Evolutionary conservation across 345 rosid species (phyloP).

Genomic region (Camelina neglecta): DNA sequence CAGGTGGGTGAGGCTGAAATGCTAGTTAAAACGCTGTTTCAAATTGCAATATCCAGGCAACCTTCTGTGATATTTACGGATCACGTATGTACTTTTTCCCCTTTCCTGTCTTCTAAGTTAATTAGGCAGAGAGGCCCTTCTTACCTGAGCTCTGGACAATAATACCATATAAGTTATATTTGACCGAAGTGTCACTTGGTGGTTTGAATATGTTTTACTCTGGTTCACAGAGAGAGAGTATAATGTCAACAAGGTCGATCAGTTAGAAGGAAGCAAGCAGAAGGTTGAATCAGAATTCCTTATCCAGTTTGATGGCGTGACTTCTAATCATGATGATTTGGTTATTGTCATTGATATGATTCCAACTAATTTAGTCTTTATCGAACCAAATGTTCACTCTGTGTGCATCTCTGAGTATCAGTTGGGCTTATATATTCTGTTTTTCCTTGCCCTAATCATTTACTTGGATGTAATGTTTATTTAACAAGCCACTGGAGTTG

Average conservation of each 20-base stretch:
- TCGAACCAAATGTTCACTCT: background rate
- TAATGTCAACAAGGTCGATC: too few relatives aligned
- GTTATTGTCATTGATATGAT: slow-evolving; percentile 38
- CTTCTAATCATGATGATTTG: too few relatives aligned
- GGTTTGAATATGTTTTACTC: slow-evolving; percentile 27
- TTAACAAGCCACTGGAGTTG: slow-evolving; percentile 89
- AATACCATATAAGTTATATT: slow-evolving; percentile 1
- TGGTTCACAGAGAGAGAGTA: too few relatives aligned
- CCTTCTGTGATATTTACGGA: slow-evolving; percentile 92
- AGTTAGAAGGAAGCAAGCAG: too few relatives aligned
- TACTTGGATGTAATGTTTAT: slow-evolving; percentile 30
- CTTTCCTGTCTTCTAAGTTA: slow-evolving; percentile 21
- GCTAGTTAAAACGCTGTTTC: slow-evolving; percentile 85
- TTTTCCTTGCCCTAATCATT: background rate
- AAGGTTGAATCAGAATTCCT: too few relatives aligned
- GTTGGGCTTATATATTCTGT: background rate
- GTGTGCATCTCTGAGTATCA: background rate
- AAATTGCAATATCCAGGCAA: slow-evolving; percentile 90
- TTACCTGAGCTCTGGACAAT: too few relatives aligned
- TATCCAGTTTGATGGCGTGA: too few relatives aligned
- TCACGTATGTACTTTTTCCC: slow-evolving; percentile 60
- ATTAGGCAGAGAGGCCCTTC: background rate
- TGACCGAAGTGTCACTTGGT: background rate
- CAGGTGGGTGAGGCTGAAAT: slow-evolving; percentile 80
- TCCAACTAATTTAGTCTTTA: background rate